These are phyloP conservation scores for Xylariaceae sp. DNA, from an alignment of 2,329 filamentous ascomycete genomes.

Conservation along the genomic window DNA sequence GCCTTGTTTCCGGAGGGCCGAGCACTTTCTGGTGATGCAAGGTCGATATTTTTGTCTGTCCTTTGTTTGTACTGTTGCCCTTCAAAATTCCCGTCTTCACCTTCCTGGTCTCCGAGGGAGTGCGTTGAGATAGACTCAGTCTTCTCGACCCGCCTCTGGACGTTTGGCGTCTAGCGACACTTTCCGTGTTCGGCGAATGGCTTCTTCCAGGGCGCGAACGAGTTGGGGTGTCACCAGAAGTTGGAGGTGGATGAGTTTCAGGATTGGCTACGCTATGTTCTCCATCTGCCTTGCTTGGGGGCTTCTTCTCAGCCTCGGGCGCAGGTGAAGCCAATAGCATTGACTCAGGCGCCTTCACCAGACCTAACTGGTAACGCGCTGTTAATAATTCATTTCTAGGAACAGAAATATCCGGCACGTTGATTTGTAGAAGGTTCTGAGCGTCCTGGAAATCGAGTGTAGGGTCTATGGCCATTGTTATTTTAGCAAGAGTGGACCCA, in stretches of 20 bases:
- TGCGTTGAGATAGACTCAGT: neutral
- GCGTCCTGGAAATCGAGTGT: neutral
- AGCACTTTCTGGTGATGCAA: neutral
- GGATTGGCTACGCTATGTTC: neutral
- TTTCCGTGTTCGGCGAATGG: neutral
- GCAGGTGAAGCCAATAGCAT: neutral
- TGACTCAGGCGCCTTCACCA: neutral
- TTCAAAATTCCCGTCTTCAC: neutral
- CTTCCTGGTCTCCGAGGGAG: neutral
- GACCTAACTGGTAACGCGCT: conserved; percentile 1
- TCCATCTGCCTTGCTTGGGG: neutral
- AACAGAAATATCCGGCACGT: neutral
- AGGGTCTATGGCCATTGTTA: conserved; percentile 8
- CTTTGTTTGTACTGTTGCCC: neutral
- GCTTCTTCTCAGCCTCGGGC: neutral
- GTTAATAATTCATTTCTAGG: neutral
- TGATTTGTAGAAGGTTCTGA: neutral
- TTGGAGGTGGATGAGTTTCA: neutral
- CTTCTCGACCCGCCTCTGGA: neutral
- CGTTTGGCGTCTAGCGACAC: neutral
- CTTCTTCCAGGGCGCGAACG: neutral
- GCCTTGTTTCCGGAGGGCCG: neutral
- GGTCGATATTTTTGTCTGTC: neutral
- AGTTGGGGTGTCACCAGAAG: neutral
- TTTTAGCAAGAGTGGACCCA: neutral